Evolutionary conservation across 169 alveolate species (phyloP).

Genomic region (Miamiensis avidus): DNA sequence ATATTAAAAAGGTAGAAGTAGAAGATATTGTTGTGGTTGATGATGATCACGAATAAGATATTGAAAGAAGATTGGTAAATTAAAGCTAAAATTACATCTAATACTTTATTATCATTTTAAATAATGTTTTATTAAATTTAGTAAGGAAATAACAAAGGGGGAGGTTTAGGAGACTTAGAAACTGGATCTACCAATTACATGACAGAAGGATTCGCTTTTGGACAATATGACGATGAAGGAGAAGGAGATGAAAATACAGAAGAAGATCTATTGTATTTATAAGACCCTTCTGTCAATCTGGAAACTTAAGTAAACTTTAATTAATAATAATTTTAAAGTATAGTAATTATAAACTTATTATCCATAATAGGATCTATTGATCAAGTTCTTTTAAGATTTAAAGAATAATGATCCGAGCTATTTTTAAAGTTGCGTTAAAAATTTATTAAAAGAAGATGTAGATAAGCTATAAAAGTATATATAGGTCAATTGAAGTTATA

Average conservation of each 20-base stretch:
- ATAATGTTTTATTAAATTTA: neutral
- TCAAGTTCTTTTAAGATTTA: slow-evolving; percentile 6
- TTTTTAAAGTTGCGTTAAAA: slow-evolving; percentile 10
- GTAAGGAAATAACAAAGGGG: slow-evolving; percentile 61
- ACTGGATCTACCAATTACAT: slow-evolving; percentile 77
- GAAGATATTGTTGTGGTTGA: slow-evolving; percentile 53
- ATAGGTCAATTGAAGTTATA: too few relatives aligned
- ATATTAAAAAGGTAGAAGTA: slow-evolving; percentile 51
- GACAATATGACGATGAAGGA: slow-evolving; percentile 71
- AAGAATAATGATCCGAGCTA: slow-evolving; percentile 20
- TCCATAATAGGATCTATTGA: slow-evolving; percentile 8
- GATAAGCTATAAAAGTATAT: slow-evolving; percentile 10
- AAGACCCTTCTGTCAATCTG: slow-evolving; percentile 51
- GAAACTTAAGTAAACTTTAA: slow-evolving; percentile 42
- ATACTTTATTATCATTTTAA: too few relatives aligned
- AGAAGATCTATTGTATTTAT: slow-evolving; percentile 60
- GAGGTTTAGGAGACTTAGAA: slow-evolving; percentile 79
- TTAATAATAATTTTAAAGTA: neutral
- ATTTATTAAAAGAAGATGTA: slow-evolving; percentile 24
- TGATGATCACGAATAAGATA: slow-evolving; percentile 62
- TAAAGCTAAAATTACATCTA: too few relatives aligned
- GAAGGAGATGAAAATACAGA: slow-evolving; percentile 80
- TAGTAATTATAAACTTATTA: neutral
- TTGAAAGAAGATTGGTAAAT: slow-evolving; percentile 34
- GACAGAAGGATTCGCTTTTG: slow-evolving; percentile 75